A percentile compares a stretch with the other conserved stretches of the same genome.
phyloP scores from a whole-genome alignment of 805 yeast genomes.

The Monosporozyma unispora region DNA sequence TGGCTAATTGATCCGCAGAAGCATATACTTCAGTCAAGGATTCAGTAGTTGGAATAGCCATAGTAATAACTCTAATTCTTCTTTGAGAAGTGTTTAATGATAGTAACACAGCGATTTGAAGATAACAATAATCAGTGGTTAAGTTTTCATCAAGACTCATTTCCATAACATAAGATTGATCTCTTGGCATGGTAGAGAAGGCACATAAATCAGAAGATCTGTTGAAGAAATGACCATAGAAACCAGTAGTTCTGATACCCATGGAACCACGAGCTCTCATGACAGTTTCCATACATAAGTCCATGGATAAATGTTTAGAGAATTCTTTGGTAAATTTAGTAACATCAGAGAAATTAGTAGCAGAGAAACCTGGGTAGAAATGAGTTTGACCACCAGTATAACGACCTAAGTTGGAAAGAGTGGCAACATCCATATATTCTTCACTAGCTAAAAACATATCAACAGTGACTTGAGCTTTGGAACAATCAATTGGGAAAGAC shows the following conservation, averaged over 20 bases:
- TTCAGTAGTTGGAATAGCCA: conserved; percentile 79
- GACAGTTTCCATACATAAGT: conserved; percentile 89
- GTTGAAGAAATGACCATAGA: conserved; percentile 91
- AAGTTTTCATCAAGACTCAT: conserved; percentile 77
- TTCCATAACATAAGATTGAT: conserved; percentile 87
- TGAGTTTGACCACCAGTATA: conserved; percentile 96
- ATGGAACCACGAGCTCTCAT: conserved; percentile 89
- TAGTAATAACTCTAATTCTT: conserved; percentile 83
- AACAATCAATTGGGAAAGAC: conserved; percentile 92
- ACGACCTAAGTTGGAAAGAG: conserved; percentile 81
- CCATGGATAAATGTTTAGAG: conserved; percentile 81
- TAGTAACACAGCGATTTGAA: conserved; percentile 89
- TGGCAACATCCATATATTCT: conserved; percentile 91
- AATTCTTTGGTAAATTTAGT: conserved; percentile 79
- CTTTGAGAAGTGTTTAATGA: conserved; percentile 87
- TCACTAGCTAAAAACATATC: conserved; percentile 85
- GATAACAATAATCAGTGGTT: conserved; percentile 64
- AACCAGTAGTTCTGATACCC: conserved; percentile 74
- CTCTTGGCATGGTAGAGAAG: conserved; percentile 96
- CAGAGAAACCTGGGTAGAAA: conserved; percentile 88
- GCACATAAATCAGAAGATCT: conserved; percentile 93
- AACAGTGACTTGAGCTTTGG: conserved; percentile 79
- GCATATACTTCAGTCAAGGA: conserved; percentile 79
- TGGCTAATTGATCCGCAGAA: conserved; percentile 92
- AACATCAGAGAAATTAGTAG: conserved; percentile 5